Percentiles rank a stretch among this genome's conserved stretches.
phyloP scores from a whole-genome alignment of 202 grass and related monocot species.

The Zoysia matrella region DNA sequence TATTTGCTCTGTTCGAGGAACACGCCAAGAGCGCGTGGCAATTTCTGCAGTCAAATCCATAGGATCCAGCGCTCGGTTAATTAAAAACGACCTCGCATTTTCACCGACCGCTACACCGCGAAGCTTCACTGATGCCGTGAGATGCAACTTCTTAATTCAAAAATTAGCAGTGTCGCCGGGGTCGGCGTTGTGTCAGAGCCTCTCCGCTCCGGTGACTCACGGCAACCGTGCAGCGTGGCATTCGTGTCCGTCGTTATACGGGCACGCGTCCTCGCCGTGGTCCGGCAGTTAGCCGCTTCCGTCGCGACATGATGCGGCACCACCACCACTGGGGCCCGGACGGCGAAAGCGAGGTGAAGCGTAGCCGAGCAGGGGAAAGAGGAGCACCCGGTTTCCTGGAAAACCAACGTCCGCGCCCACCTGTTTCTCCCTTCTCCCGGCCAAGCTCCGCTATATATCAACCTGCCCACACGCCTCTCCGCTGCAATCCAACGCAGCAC shows the following conservation, averaged over 20 bases:
- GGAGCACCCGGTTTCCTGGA: conserved; percentile 25
- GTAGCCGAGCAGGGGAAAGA: background rate
- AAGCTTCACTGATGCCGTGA: background rate
- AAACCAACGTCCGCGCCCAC: conserved; percentile 35
- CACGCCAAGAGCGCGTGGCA: conserved; percentile 1
- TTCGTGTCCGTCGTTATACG: background rate
- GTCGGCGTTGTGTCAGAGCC: background rate
- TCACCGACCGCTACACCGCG: background rate
- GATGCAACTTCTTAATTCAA: background rate
- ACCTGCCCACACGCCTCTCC: too few species aligned
- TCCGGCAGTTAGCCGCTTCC: background rate
- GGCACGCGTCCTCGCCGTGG: conserved; percentile 19
- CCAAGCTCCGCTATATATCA: background rate
- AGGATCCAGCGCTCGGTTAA: background rate
- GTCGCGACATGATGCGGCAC: background rate
- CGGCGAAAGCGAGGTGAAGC: conserved; percentile 1
- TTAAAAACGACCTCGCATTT: background rate
- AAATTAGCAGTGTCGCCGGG: background rate
- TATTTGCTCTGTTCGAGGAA: background rate
- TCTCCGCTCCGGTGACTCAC: background rate
- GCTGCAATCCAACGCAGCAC: background rate
- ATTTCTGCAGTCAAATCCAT: background rate
- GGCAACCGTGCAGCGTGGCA: background rate
- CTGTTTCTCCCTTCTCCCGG: conserved; percentile 23
- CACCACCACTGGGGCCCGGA: too few species aligned